These are phyloP conservation scores for Alternaria hordeiaustralica DNA, from an alignment of 2,329 filamentous ascomycete genomes.

Conservation along the genomic window DNA sequence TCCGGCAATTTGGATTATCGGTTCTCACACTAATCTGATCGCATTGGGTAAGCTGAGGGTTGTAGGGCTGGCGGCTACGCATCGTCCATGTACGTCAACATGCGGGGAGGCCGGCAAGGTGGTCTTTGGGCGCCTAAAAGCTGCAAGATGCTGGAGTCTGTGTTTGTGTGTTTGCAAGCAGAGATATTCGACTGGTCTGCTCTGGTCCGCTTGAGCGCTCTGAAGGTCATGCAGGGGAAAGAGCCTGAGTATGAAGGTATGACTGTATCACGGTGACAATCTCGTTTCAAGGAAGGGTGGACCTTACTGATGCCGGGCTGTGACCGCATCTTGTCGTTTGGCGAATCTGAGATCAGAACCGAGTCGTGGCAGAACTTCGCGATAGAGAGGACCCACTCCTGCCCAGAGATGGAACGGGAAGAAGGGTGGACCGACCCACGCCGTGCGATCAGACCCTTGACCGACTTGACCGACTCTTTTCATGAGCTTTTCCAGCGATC, in stretches of 20 bases:
- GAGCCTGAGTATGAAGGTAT: constrained; percentile 1
- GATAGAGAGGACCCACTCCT: not conserved
- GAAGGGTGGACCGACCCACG: not conserved
- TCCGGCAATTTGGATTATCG: constrained; percentile 23
- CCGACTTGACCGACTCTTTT: not conserved
- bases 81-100: constrained; percentile 18
- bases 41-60: constrained; percentile 12
- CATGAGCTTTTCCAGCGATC: not conserved
- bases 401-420: constrained; percentile 2
- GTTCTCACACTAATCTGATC: constrained; percentile 1
- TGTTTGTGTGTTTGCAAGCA: constrained; percentile 27
- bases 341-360: constrained; percentile 8
- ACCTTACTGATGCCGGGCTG: constrained; percentile 6
- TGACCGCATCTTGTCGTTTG: constrained; percentile 6
- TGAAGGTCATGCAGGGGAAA: constrained; percentile 4
- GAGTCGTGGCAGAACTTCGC: not conserved
- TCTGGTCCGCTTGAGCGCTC: constrained; percentile 13
- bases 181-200: constrained; percentile 11
- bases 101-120: constrained; percentile 23
- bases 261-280: not conserved
- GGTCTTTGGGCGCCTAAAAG: constrained; percentile 39
- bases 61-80: constrained; percentile 41
- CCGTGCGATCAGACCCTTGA: constrained; percentile 1
- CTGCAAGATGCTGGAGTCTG: constrained; percentile 13
- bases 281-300: not conserved